Conservation (phyloP, 1,284 basidiomycete genomes). For the Thelephora terrestris region DNA sequence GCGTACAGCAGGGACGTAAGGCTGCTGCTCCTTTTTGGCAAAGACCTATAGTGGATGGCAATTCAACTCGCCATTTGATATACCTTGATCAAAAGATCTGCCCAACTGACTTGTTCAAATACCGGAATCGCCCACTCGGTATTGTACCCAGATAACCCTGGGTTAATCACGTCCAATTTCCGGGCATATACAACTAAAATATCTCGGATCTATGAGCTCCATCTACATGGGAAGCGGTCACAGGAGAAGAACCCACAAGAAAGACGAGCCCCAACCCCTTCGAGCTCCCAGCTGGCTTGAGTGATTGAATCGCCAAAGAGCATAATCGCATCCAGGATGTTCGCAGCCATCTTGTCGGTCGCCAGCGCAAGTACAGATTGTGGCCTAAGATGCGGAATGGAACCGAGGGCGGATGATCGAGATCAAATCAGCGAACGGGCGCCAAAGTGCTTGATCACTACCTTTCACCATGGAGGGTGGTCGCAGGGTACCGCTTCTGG, state of each 20-base stretch:
- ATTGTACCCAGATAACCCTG: constrained; percentile 76
- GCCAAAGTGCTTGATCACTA: too few species aligned
- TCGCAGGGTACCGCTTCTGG: constrained; percentile 31
- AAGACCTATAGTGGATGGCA: constrained; percentile 32
- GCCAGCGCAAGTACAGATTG: too few species aligned
- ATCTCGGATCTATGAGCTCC: constrained; percentile 3
- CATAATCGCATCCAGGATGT: constrained; percentile 53
- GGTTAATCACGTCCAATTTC: constrained; percentile 75
- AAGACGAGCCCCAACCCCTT: constrained; percentile 53
- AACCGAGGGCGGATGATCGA: too few species aligned
- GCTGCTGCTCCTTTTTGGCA: constrained; percentile 39
- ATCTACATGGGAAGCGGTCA: not conserved
- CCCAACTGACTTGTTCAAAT: constrained; percentile 52
- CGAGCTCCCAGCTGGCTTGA: constrained; percentile 46
- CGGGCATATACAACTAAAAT: constrained; percentile 60
- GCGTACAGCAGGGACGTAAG: constrained; percentile 48
- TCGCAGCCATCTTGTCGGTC: constrained; percentile 37
- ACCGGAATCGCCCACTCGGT: constrained; percentile 76
- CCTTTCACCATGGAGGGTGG: not conserved
- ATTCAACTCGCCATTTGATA: not conserved
- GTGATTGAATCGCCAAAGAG: constrained; percentile 75
- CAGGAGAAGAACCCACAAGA: constrained; percentile 35
- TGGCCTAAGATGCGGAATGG: too few species aligned
- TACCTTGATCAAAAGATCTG: not conserved
- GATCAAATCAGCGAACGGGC: not conserved